Base-by-base conservation (phyloP, 495 filamentous ascomycete genomes). In the Neurospora pannonica region DNA sequence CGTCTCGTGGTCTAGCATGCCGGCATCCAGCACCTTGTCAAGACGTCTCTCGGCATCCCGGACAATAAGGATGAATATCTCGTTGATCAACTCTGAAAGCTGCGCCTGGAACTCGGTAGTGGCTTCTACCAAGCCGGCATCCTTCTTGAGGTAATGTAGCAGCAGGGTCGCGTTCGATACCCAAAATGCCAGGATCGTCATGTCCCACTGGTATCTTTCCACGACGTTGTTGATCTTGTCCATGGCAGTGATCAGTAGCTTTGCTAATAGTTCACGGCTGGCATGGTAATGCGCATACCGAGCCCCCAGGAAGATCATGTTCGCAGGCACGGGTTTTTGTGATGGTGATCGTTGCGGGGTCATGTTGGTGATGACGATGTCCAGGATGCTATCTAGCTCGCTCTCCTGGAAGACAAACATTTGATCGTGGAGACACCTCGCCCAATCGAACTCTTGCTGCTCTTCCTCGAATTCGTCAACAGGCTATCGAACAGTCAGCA, bases 341-440 rank as follows among this genome's bases (percentile, higher is more conserved):
- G 94, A 93, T 0, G 95, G 94, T 28, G 95, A 97, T 75, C 96
- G 87, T 82, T 98, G 95, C 0, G 96, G 96, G 0, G 93, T 95
- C 96, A 99, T 99, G 81, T 97, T 94, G 73, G 96, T 98, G 78
- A 99, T 97, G 78, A 98, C 90, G 67, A 99, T 94, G 77, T 97
- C 93, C 71, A 99, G 88, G 74, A 98, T 97, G 72, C 90, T 89
- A 71, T 93, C 91, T 69, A 99, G 84, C 74, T 98, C 97, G 78
- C 88, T 89, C 72, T 99, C 97, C 83, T 98, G 97, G 81, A 99
- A 98, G 34, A 99, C 96, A 78, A 99, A 99, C 96, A 99, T 99
- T 79, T 99, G 96, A 81, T 99, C 96, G 79, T 97, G 94, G 62
- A 97, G 84, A 83, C 96, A 99, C 79, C 91, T 87, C 78, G 93